A percentile compares a stretch with the other conserved stretches of the same genome.
Evolutionary conservation across 192 early-diverging fungal species (phyloP).

Genomic region (Rhizophagus clarus): DNA sequence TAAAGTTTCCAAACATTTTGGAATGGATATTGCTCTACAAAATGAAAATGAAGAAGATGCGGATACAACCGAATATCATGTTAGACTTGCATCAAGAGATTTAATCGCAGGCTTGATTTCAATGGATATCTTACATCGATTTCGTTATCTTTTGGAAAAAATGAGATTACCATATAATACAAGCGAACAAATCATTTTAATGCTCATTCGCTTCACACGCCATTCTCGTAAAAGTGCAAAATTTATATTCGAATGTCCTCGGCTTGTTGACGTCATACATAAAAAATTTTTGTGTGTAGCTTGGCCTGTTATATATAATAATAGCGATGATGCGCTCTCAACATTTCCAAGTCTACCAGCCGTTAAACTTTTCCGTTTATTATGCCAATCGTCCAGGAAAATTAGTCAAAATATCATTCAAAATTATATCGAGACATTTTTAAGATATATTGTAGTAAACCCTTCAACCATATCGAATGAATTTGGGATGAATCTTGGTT

Average conservation of each 20-base stretch:
- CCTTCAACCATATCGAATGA: constrained; percentile 33
- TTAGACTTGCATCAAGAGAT: constrained; percentile 53
- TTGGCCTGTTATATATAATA: constrained; percentile 46
- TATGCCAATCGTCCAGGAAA: constrained; percentile 46
- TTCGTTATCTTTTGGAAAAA: constrained; percentile 57
- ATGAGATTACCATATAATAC: constrained; percentile 38
- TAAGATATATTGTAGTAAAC: constrained; percentile 48
- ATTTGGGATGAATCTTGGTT: constrained; percentile 27
- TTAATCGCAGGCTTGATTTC: constrained; percentile 57
- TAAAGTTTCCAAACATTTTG: constrained; percentile 37
- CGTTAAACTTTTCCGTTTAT: constrained; percentile 39
- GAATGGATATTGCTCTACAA: constrained; percentile 41
- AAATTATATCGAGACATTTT: constrained; percentile 43
- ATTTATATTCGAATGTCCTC: constrained; percentile 50
- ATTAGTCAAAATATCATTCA: constrained; percentile 46
- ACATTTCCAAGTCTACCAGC: constrained; percentile 34
- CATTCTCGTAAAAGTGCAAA: constrained; percentile 45
- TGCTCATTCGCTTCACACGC: constrained; percentile 51
- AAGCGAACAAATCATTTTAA: constrained; percentile 48
- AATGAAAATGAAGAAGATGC: constrained; percentile 42
- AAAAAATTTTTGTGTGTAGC: constrained; percentile 39
- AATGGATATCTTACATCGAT: constrained; percentile 61
- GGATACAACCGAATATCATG: constrained; percentile 47
- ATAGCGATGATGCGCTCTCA: neutral
- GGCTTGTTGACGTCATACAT: constrained; percentile 48